A percentile compares a stretch with the other conserved stretches of the same genome.
Conservation (phyloP, 2,329 filamentous ascomycete species). For the Colletotrichum spinosum region DNA sequence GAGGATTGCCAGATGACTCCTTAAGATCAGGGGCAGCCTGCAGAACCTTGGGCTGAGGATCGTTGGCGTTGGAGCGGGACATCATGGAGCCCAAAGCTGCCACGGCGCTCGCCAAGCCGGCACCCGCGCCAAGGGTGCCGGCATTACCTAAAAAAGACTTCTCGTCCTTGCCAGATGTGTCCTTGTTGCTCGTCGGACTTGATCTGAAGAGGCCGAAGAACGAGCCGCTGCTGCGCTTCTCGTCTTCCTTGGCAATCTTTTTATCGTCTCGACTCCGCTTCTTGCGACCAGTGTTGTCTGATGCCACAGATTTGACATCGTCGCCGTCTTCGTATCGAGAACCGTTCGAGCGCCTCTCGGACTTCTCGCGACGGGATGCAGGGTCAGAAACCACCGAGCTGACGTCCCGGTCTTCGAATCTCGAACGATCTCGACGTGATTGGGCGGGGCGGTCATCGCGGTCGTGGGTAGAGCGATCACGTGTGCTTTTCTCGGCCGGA, state of each 20-base stretch:
- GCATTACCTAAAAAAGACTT: slow-evolving; percentile 78
- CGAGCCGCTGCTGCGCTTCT: slow-evolving; percentile 55
- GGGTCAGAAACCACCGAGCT: slow-evolving; percentile 63
- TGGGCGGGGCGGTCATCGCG: slow-evolving; percentile 32
- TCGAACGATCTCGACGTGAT: slow-evolving; percentile 43
- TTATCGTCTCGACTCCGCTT: slow-evolving; percentile 48
- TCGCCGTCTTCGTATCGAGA: slow-evolving; percentile 58
- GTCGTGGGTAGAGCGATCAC: slow-evolving; percentile 5
- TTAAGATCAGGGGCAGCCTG: slow-evolving; percentile 3
- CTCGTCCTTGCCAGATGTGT: slow-evolving; percentile 45
- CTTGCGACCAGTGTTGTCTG: slow-evolving; percentile 42
- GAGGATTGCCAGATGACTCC: slow-evolving; percentile 22
- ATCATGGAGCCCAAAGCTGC: slow-evolving; percentile 53
- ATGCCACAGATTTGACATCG: slow-evolving; percentile 58
- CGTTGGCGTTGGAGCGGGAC: slow-evolving; percentile 59
- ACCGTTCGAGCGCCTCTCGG: slow-evolving; percentile 52
- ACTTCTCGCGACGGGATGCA: slow-evolving; percentile 45
- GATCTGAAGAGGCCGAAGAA: slow-evolving; percentile 63
- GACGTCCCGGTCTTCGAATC: slow-evolving; percentile 56
- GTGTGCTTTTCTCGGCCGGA: slow-evolving; percentile 12
- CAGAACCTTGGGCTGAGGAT: slow-evolving; percentile 53
- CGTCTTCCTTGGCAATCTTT: slow-evolving; percentile 51
- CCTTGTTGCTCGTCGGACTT: slow-evolving; percentile 50
- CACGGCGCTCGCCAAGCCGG: slow-evolving; percentile 68
- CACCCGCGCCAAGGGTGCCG: slow-evolving; percentile 77